These are phyloP conservation scores for Scenedesmus sp. DNA, from an alignment of 163 green algal genomes.

Conservation along the genomic window DNA sequence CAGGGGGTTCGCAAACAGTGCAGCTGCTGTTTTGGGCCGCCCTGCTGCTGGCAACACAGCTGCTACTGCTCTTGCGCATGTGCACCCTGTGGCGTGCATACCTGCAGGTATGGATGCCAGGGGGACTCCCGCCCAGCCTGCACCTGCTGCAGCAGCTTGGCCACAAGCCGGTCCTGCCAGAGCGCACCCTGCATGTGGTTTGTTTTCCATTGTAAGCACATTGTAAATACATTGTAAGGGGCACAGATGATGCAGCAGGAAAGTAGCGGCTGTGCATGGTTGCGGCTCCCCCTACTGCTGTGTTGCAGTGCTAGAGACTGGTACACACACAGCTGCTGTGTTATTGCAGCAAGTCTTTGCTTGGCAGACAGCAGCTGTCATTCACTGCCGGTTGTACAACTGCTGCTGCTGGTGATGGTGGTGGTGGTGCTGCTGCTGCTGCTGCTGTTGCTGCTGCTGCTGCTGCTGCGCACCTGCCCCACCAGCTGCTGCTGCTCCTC, in stretches of 20 bases:
- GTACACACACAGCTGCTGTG: neutral
- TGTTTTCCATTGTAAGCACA: neutral
- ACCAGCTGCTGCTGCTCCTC: slow-evolving; percentile 66
- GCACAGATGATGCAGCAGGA: neutral
- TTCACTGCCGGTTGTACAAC: neutral
- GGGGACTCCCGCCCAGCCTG: slow-evolving; percentile 58
- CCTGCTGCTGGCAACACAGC: neutral
- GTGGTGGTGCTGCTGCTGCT: neutral
- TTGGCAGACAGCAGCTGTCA: neutral
- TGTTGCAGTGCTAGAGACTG: neutral
- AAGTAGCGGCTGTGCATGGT: neutral
- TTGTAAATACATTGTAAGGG: neutral
- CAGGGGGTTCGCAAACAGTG: neutral
- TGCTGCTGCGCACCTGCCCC: slow-evolving; percentile 55
- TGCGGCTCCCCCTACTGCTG: no score
- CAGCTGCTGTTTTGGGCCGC: neutral
- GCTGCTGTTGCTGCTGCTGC: neutral
- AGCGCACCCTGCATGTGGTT: slow-evolving; percentile 19
- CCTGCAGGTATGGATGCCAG: slow-evolving; percentile 77
- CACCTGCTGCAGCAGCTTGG: slow-evolving; percentile 72
- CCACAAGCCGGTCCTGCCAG: slow-evolving; percentile 76
- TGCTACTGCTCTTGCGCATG: neutral
- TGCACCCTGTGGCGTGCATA: neutral
- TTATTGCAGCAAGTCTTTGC: neutral
- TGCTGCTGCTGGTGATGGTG: neutral